Evolutionary conservation across 2,329 filamentous ascomycete species (phyloP).

Genomic region (Aspergillus nomiae): DNA sequence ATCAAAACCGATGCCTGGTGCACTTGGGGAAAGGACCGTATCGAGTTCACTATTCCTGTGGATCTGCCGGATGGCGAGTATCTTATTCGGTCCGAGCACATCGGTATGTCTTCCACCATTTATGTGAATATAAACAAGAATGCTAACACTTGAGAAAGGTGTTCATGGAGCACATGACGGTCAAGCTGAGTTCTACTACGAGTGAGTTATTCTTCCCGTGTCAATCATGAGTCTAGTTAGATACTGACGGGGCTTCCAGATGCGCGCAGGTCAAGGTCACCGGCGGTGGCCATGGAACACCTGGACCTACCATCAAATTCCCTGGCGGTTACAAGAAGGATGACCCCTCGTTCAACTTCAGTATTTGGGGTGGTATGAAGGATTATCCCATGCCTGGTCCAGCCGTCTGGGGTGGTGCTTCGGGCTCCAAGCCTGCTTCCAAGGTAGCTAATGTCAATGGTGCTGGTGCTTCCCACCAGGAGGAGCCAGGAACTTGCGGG

Average conservation of each 20-base stretch:
- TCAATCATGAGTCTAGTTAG: background rate
- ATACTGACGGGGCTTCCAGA: background rate
- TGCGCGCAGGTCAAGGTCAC: background rate
- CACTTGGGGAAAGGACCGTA: background rate
- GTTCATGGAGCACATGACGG: background rate
- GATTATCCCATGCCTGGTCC: slow-evolving; percentile 24
- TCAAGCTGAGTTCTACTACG: background rate
- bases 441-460: background rate
- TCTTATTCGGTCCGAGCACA: background rate
- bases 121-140: background rate
- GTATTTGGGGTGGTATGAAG: slow-evolving; percentile 18
- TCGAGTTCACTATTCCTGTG: background rate
- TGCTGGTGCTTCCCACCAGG: background rate
- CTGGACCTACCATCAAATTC: slow-evolving; percentile 16
- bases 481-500: no score
- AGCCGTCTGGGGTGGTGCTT: slow-evolving; percentile 12
- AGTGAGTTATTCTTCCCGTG: background rate
- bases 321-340: slow-evolving; percentile 18
- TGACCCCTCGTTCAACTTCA: slow-evolving; percentile 22
- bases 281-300: slow-evolving; percentile 1
- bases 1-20: slow-evolving; percentile 14
- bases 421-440: background rate
- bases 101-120: background rate
- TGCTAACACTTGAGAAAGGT: background rate
- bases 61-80: background rate